Percentiles rank a stretch among this genome's conserved stretches.
phyloP scores from a whole-genome alignment of 2,329 filamentous ascomycete genomes.

The Xylaria sp. region DNA sequence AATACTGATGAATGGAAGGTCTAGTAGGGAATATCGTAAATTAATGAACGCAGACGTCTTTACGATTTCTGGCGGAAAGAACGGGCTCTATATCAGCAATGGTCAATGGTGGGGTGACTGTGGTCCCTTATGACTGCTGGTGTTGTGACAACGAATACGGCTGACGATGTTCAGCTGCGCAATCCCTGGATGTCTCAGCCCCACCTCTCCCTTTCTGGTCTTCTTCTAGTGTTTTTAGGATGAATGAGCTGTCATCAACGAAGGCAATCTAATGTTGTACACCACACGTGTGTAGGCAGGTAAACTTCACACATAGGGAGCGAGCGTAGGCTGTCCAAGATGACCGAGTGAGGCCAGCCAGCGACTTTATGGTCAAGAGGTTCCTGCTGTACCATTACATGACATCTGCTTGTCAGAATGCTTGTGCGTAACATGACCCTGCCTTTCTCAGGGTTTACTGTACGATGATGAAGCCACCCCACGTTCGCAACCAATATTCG shows the following conservation, averaged over 20 bases:
- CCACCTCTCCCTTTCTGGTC: constrained; percentile 18
- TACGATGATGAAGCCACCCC: constrained; percentile 30
- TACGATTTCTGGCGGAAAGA: constrained; percentile 2
- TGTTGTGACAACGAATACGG: constrained; percentile 27
- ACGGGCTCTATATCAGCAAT: not conserved
- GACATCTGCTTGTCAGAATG: constrained; percentile 11
- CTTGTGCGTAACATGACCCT: constrained; percentile 21
- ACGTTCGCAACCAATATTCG: constrained; percentile 14
- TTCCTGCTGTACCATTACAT: constrained; percentile 15
- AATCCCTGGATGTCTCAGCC: constrained; percentile 26
- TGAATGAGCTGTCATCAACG: not conserved
- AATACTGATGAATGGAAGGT: constrained; percentile 1
- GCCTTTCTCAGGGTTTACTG: not conserved
- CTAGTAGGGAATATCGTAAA: not conserved
- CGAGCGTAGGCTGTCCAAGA: not conserved
- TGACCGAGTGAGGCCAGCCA: not conserved
- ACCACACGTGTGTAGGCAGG: not conserved
- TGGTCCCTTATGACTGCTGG: constrained; percentile 27
- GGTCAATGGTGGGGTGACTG: constrained; percentile 30
- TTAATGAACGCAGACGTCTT: not conserved
- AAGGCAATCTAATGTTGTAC: constrained; percentile 6
- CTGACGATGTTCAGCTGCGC: constrained; percentile 33
- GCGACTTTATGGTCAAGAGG: constrained; percentile 10
- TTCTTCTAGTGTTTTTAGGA: constrained; percentile 5
- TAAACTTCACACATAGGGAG: not conserved